Conservation (phyloP, 1,139 yeast species). For the Tardiomyces digboiensis region DNA sequence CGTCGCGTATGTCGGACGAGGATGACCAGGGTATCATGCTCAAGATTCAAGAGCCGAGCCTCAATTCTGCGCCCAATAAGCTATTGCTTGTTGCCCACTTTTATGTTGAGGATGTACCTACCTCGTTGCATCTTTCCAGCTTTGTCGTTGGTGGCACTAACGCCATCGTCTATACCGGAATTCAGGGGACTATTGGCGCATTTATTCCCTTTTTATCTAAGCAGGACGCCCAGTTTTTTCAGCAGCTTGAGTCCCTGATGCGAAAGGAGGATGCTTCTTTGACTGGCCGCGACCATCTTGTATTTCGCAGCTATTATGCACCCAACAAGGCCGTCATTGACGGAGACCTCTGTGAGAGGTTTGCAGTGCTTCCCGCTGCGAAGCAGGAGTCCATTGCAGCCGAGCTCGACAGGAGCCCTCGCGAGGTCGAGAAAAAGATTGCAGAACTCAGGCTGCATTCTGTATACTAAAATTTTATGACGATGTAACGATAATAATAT, state of each 20-base stretch:
- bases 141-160: constrained; percentile 57
- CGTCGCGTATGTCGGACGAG: constrained; percentile 30
- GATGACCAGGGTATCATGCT: constrained; percentile 27
- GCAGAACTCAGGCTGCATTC: constrained; percentile 47
- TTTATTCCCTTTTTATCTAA: constrained; percentile 57
- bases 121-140: constrained; percentile 45
- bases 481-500: background rate
- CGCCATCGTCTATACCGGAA: constrained; percentile 57
- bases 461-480: constrained; percentile 27
- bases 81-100: constrained; percentile 49
- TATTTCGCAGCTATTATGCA: constrained; percentile 67
- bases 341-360: constrained; percentile 76
- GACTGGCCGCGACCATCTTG: constrained; percentile 58
- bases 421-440: constrained; percentile 53
- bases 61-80: constrained; percentile 48
- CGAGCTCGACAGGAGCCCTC: constrained; percentile 44
- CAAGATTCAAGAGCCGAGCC: constrained; percentile 8
- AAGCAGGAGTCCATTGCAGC: constrained; percentile 41
- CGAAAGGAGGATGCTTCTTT: constrained; percentile 34
- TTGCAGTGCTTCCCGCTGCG: constrained; percentile 29
- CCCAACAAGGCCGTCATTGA: constrained; percentile 74
- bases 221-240: constrained; percentile 54
- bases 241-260: constrained; percentile 43
- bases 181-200: constrained; percentile 75
- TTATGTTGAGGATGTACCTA: constrained; percentile 62